Base-by-base conservation (phyloP, 2,329 filamentous ascomycete genomes). In the Cladosporium oxysporum region DNA sequence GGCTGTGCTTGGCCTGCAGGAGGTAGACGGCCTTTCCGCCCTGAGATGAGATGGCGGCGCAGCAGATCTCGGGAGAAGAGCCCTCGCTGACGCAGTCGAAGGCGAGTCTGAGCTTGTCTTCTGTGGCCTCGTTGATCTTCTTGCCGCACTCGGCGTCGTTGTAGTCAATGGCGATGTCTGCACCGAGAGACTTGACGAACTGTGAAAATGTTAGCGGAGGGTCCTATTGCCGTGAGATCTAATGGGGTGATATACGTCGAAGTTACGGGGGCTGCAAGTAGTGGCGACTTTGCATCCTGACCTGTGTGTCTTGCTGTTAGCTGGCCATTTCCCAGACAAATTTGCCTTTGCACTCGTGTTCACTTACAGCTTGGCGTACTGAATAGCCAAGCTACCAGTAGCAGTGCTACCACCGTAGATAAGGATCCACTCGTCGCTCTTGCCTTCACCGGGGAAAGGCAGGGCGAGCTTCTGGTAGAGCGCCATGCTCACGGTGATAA, bases 91-190 rank as follows among this genome's bases (percentile, higher is more conserved):
- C 82, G 67, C 80, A 83, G 73, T 87, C 85, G 55, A 84, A 79
- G 5, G 76, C 83, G 33, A 82, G 73, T n/a, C 72, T 72, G 3
- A 87, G 75, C 33, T 72, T 74, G 73, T 83, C 78, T 3, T 80
- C 75, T 12, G 82, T 83, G 60, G 76, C 76, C 50, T 77, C 74
- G 31, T 79, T 77, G 73, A 87, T 86, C 67, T 84, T 79, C 44
- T 76, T 74, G 1, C 78, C 77, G 37, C 78, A 78, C 23, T 79
- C 77, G 0, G 80, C 75, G 23, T 80, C 79, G 23, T 78, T 79
- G 77, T 87, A 86, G 74, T 86, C 80, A 69, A 85, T 84, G 11
- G 78, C 79, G 57, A 76, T 75, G 66, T 80, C 78, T 1, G 83
- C 83, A 23, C 85, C 85, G 16, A 83, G 75, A 7, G 71, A 74